Percentiles rank a stretch among this genome's conserved stretches.
Conservation (phyloP, 2,329 filamentous ascomycete species). For the Trichoderma arundinaceum region DNA sequence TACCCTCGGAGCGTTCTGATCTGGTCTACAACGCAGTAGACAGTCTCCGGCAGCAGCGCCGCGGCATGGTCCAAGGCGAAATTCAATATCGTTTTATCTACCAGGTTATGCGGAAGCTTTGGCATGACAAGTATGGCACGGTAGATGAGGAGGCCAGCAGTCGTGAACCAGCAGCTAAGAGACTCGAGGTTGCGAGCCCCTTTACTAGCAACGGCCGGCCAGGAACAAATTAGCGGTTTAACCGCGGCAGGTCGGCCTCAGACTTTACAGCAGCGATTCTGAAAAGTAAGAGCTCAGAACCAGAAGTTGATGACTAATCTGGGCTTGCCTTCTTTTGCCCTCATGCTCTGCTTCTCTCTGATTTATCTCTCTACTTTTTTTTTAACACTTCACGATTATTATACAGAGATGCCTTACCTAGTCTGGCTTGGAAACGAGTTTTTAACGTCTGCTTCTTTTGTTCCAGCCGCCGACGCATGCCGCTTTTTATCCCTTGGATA, state of each 20-base stretch:
- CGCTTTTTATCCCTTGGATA: neutral
- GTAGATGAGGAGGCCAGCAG: constrained; percentile 42
- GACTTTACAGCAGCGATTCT: constrained; percentile 24
- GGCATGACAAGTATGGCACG: constrained; percentile 67
- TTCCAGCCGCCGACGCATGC: neutral
- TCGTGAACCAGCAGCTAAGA: constrained; percentile 58
- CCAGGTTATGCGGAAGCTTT: constrained; percentile 77
- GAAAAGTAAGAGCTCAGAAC: constrained; percentile 24
- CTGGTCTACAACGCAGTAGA: constrained; percentile 81
- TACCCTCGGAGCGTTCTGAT: constrained; percentile 54
- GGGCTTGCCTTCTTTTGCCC: neutral
- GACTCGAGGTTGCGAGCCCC: constrained; percentile 57
- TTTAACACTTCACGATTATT: neutral
- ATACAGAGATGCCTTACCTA: neutral
- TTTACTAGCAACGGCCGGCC: constrained; percentile 38
- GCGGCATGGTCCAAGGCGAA: constrained; percentile 94
- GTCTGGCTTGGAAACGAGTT: neutral
- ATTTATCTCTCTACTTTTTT: neutral
- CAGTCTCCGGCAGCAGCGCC: constrained; percentile 79
- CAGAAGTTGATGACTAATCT: constrained; percentile 26
- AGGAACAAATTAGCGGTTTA: constrained; percentile 30
- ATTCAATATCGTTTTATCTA: constrained; percentile 88
- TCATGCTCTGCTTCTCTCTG: neutral
- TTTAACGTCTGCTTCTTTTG: neutral
- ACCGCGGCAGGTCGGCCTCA: constrained; percentile 17